Evolutionary conservation across 352 stramenopile genomes (phyloP).

Genomic region (Globisporangium yorkense): DNA sequence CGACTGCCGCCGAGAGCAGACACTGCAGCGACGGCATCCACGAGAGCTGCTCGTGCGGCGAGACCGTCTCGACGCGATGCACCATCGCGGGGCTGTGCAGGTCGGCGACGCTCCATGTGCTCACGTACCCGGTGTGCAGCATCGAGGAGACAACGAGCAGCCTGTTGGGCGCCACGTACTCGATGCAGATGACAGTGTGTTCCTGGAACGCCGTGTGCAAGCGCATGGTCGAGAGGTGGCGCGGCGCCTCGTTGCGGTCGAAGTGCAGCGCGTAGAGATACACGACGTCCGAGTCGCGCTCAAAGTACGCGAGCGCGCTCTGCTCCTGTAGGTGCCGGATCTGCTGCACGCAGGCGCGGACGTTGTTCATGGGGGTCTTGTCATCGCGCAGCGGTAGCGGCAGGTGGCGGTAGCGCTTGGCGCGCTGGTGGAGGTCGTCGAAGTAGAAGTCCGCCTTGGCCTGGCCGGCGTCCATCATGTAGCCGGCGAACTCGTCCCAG

Average conservation of each 20-base stretch:
- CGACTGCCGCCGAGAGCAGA: conserved; percentile 39
- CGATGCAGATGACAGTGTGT: conserved; percentile 50
- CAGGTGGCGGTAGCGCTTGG: conserved; percentile 8
- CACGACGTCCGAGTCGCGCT: conserved; percentile 58
- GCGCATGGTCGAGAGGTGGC: conserved; percentile 57
- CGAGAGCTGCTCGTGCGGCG: conserved; percentile 48
- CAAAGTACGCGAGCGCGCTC: conserved; percentile 64
- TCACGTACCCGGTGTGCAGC: conserved; percentile 43
- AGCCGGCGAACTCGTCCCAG: conserved; percentile 88
- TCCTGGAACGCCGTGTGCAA: conserved; percentile 75
- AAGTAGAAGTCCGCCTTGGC: conserved; percentile 51
- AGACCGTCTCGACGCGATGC: conserved; percentile 47
- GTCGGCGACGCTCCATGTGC: conserved; percentile 49
- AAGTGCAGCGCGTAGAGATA: conserved; percentile 61
- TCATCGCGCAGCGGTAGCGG: conserved; percentile 6
- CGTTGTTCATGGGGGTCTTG: conserved; percentile 31
- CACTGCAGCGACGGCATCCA: conserved; percentile 51
- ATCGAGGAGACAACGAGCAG: conserved; percentile 57
- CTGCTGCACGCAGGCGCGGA: conserved; percentile 47
- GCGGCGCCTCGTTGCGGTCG: conserved; percentile 48
- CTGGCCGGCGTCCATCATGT: conserved; percentile 77
- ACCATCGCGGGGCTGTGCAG: conserved; percentile 52
- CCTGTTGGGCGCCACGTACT: conserved; percentile 36
- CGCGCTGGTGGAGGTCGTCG: conserved; percentile 17
- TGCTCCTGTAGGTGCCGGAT: conserved; percentile 40